phyloP scores from a whole-genome alignment of 768 basidiomycete species.

The Kwoniella newhampshirensis region DNA sequence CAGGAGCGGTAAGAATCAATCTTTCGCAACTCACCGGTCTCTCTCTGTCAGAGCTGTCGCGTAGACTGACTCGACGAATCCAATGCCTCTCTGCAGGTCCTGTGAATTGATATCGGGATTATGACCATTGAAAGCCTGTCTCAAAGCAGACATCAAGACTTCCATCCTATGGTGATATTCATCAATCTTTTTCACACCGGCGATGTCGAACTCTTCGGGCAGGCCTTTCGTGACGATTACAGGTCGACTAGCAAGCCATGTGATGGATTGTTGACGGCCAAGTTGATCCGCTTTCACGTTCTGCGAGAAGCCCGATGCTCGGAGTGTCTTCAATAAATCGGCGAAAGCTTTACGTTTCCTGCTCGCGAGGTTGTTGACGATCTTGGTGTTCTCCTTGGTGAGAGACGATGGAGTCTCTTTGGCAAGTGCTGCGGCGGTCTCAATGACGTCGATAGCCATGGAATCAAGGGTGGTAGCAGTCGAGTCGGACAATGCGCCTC shows the following conservation, averaged over 20 bases:
- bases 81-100: conserved; percentile 76
- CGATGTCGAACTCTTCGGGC: conserved; percentile 4
- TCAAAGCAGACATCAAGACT: conserved; percentile 66
- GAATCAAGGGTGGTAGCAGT: conserved; percentile 57
- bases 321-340: conserved; percentile 85
- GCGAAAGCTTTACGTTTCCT: conserved; percentile 88
- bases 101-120: conserved; percentile 80
- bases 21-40: conserved; percentile 60
- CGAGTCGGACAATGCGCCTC: conserved; percentile 52
- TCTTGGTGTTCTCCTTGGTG: conserved; percentile 59
- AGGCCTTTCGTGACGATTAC: conserved; percentile 15
- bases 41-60: conserved; percentile 65
- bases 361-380: conserved; percentile 67
- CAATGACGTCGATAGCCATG: conserved; percentile 62
- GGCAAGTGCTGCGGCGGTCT: conserved; percentile 51
- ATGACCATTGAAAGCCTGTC: conserved; percentile 65
- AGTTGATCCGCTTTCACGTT: conserved; percentile 72
- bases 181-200: conserved; percentile 27
- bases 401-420: conserved; percentile 56
- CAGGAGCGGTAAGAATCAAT: background rate
- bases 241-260: conserved; percentile 34
- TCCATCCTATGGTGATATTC: conserved; percentile 58
- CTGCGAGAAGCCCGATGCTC: conserved; percentile 69
- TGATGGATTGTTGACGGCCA: conserved; percentile 51
- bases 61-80: conserved; percentile 76